Evolutionary conservation across 495 filamentous ascomycete species (phyloP).

Genomic region (Annulohypoxylon moriforme): DNA sequence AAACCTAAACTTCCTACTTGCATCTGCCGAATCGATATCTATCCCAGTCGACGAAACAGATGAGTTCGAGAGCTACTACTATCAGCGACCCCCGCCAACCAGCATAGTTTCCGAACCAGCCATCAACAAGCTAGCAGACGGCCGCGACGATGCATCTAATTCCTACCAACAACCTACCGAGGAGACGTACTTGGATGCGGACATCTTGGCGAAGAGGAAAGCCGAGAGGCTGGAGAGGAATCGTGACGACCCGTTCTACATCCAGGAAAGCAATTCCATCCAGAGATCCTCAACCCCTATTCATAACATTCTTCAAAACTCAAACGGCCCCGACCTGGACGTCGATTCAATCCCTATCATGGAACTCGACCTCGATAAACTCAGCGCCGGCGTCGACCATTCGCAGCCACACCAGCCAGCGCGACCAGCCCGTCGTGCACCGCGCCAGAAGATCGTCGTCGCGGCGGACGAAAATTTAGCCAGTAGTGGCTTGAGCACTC

Average conservation of each 20-base stretch:
- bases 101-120: conserved; percentile 62
- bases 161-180: conserved; percentile 74
- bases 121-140: conserved; percentile 61
- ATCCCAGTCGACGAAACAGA: conserved; percentile 65
- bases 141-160: conserved; percentile 53
- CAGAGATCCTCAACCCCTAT: conserved; percentile 70
- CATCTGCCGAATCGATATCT: conserved; percentile 65
- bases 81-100: conserved; percentile 59
- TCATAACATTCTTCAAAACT: conserved; percentile 73
- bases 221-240: conserved; percentile 80
- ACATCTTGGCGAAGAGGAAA: conserved; percentile 71
- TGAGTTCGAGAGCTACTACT: conserved; percentile 80
- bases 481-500: conserved; percentile 55
- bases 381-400: conserved; percentile 45
- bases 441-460: conserved; percentile 66
- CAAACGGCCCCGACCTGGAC: conserved; percentile 80
- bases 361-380: conserved; percentile 78
- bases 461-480: conserved; percentile 69
- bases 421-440: conserved; percentile 44
- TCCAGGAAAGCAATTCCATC: conserved; percentile 66
- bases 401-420: conserved; percentile 21
- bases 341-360: conserved; percentile 96
- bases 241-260: conserved; percentile 96
- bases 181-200: conserved; percentile 69
- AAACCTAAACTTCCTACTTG: conserved; percentile 73